Conservation (phyloP, 2,329 filamentous ascomycete species). For the Dactylellina leptospora region DNA sequence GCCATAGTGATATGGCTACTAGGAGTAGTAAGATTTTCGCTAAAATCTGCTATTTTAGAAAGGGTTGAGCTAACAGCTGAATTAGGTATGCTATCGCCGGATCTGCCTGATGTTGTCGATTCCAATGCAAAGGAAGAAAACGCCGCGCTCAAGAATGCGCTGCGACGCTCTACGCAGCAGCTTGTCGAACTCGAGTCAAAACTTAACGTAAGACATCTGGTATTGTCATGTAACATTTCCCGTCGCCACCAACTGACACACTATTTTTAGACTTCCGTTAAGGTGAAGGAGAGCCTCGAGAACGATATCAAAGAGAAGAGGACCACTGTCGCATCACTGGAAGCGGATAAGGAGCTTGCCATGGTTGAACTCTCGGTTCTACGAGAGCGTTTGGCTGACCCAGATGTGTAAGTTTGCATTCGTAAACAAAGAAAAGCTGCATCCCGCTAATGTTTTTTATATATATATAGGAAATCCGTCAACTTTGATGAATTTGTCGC, state of each 20-base stretch:
- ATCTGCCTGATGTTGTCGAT: slow-evolving; percentile 35
- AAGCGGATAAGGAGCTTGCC: slow-evolving; percentile 54
- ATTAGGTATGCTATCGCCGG: slow-evolving; percentile 43
- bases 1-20: slow-evolving; percentile 57
- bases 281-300: slow-evolving; percentile 68
- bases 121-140: slow-evolving; percentile 62
- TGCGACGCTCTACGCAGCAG: slow-evolving; percentile 81
- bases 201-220: slow-evolving; percentile 62
- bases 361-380: slow-evolving; percentile 48
- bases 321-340: slow-evolving; percentile 74
- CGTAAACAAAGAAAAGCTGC: slow-evolving; percentile 10
- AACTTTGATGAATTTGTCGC: slow-evolving; percentile 77
- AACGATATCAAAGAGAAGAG: slow-evolving; percentile 91
- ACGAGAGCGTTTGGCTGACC: slow-evolving; percentile 54
- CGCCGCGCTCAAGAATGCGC: slow-evolving; percentile 70
- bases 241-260: slow-evolving; percentile 25
- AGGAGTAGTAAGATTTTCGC: slow-evolving; percentile 56
- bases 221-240: slow-evolving; percentile 1
- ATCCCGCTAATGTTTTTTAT: slow-evolving; percentile 2
- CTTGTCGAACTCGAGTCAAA: slow-evolving; percentile 78
- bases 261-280: slow-evolving; percentile 63
- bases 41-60: neutral
- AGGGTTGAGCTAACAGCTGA: slow-evolving; percentile 8
- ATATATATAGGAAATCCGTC: slow-evolving; percentile 77
- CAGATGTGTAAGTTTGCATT: slow-evolving; percentile 55